Percentiles rank a stretch among this genome's conserved stretches.
phyloP scores from a whole-genome alignment of 192 early-diverging fungal genomes.

The Allomyces javanicus region DNA sequence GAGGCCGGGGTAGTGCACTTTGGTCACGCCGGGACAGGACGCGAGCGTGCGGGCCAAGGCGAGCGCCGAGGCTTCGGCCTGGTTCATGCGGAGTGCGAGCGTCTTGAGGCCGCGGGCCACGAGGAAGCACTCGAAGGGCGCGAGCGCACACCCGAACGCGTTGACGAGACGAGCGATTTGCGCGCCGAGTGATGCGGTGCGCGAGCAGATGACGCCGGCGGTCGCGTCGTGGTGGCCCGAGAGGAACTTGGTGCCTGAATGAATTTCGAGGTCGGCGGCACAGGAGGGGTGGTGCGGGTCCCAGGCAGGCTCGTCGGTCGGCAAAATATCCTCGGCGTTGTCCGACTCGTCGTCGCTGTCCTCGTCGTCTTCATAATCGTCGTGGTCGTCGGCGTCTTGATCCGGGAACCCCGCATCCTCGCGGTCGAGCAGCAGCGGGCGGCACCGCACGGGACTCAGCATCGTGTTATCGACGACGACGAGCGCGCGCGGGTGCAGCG shows the following conservation, averaged over 20 bases:
- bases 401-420: too few species aligned
- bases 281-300: too few species aligned
- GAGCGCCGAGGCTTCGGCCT: conserved; percentile 65
- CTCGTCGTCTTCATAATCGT: too few species aligned
- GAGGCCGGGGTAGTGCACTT: conserved; percentile 77
- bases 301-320: too few species aligned
- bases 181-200: conserved; percentile 47
- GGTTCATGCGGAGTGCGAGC: conserved; percentile 86
- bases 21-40: conserved; percentile 29
- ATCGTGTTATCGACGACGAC: conserved; percentile 98
- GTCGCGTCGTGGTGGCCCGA: conserved; percentile 95
- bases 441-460: conserved; percentile 91
- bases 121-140: conserved; percentile 85
- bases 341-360: too few species aligned
- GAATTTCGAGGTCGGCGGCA: conserved; percentile 84
- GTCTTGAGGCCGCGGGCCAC: conserved; percentile 89
- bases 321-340: too few species aligned
- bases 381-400: too few species aligned
- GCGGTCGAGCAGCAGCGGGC: conserved; percentile 45
- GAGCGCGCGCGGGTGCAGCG: conserved; percentile 49
- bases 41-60: conserved; percentile 68
- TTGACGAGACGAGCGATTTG: conserved; percentile 87
- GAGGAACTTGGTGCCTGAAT: conserved; percentile 95
- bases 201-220: conserved; percentile 85
- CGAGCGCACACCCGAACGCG: conserved; percentile 70